Evolutionary conservation across 768 basidiomycete genomes (phyloP), one percentile per base, ranked within the genome.

Genomic region (Boletus subcaerulescens): DNA sequence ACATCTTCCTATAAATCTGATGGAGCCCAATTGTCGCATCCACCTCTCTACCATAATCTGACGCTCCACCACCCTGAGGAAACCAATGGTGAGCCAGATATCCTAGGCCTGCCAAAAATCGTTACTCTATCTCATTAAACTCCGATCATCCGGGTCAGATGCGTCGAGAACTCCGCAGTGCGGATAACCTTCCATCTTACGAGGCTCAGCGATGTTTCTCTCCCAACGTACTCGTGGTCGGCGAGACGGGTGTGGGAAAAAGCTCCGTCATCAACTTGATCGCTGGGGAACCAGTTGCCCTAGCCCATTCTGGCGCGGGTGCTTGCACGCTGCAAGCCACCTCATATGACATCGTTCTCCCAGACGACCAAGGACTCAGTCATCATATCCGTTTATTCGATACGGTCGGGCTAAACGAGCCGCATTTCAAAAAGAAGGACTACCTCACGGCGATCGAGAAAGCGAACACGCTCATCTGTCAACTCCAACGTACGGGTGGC

Each of bases 241-340:
- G 67, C 3, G 67, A 69, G 44, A 68, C 68, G 22, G 67, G 68
- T 6, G 63, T 43, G 1, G 67, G 72, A 18, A 78, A 78, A 56
- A 77, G 77, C 55, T 75, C 74, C 0, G 59, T 78, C 29, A 55
- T 77, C 48, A 78, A 77, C 57, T 66, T 78, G 60, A 59, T 77
- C 22, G 60, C 63, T 24, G 70, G 67, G 11, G 45, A 59, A 3
- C 29, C 58, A 9, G 44, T 62, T 2, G 75, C 75, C 11, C 17
- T 26, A 1, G 61, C 65, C 10, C 68, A 72, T n/a, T 66, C 65
- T 32, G 54, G 65, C 10, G 70, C 71, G 0, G 50, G 44, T 0
- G 76, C 75, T 5, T 74, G 70, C 60, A 79, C 77, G 3, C 64
- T 76, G 49, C 41, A 65, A 10, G 64, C 60, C 44, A 54, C 48